phyloP scores from a whole-genome alignment of 257 asterid species.

The Coffea eugenioides region DNA sequence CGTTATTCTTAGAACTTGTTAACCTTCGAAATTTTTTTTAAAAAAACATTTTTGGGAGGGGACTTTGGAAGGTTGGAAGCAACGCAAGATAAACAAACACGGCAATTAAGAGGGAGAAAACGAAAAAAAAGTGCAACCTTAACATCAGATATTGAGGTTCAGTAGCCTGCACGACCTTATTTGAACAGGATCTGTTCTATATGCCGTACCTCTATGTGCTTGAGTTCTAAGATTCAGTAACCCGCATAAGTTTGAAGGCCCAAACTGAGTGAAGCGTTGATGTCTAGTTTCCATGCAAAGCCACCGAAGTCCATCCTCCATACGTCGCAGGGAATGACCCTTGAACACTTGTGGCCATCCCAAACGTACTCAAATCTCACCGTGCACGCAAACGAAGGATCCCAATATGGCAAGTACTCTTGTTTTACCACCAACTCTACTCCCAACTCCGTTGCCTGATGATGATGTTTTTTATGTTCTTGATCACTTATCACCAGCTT shows the following conservation, averaged over 20 bases:
- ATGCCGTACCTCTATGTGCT: no score
- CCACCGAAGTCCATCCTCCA: background rate
- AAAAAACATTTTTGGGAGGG: no score
- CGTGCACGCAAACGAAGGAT: background rate
- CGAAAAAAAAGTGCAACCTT: background rate
- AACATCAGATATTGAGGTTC: no score
- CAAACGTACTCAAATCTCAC: background rate
- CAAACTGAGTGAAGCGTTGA: background rate
- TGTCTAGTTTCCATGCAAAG: background rate
- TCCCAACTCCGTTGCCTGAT: background rate
- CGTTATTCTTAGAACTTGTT: no score
- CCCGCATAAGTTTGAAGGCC: background rate
- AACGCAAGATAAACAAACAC: no score
- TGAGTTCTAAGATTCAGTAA: background rate
- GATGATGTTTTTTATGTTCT: background rate
- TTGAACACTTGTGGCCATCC: background rate
- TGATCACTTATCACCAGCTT: background rate
- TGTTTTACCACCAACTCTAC: background rate
- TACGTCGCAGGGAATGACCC: background rate
- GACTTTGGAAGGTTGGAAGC: background rate
- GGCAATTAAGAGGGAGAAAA: background rate
- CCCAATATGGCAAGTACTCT: background rate
- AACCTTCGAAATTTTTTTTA: no score
- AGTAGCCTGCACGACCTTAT: no score
- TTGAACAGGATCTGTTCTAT: no score